These are phyloP conservation scores for Sarcodon sp. DNA, from an alignment of 768 basidiomycete species.

Conservation along the genomic window DNA sequence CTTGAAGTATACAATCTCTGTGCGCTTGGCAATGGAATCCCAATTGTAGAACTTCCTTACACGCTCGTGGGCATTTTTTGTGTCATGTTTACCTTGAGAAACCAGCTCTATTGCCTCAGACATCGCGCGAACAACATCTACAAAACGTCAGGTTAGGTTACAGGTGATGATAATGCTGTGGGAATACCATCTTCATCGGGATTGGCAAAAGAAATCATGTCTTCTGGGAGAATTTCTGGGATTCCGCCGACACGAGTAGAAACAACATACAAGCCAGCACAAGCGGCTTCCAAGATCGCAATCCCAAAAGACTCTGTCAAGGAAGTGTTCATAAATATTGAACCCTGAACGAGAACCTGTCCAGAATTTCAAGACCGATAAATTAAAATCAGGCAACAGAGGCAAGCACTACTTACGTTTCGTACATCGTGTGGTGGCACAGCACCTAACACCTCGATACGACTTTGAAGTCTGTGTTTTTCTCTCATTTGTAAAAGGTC, in stretches of 20 bases:
- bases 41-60: conserved; percentile 83
- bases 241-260: conserved; percentile 92
- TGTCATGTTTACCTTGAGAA: conserved; percentile 55
- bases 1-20: conserved; percentile 69
- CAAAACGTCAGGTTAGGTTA: not conserved
- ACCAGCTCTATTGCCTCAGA: conserved; percentile 70
- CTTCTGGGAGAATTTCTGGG: conserved; percentile 85
- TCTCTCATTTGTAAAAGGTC: conserved; percentile 95
- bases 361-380: not conserved
- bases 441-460: conserved; percentile 81
- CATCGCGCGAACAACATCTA: conserved; percentile 80
- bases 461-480: conserved; percentile 78
- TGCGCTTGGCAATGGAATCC: conserved; percentile 65
- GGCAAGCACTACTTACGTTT: conserved; percentile 33
- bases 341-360: conserved; percentile 75
- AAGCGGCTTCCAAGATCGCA: conserved; percentile 94
- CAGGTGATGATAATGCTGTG: not conserved
- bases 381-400: not conserved
- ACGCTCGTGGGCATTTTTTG: conserved; percentile 59
- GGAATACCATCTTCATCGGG: conserved; percentile 84
- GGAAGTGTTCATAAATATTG: conserved; percentile 92
- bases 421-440: conserved; percentile 76
- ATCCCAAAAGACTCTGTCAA: conserved; percentile 96
- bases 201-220: conserved; percentile 91
- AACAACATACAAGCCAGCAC: conserved; percentile 88